A percentile compares a stretch with the other conserved stretches of the same genome.
These are phyloP conservation scores for Oxyria digyna DNA, from an alignment of 148 eudicot genomes.

Conservation along the genomic window DNA sequence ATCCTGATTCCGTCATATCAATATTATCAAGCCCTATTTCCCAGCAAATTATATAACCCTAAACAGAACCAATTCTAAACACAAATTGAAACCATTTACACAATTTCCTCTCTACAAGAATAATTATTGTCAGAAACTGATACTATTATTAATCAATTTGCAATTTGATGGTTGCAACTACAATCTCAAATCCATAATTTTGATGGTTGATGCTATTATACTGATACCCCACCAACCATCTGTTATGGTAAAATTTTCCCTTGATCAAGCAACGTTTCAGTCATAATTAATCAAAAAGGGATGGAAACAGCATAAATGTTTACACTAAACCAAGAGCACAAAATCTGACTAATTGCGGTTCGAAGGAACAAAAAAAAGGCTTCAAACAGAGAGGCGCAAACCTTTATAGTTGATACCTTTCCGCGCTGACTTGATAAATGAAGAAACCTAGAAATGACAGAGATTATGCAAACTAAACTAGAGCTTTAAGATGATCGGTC, in stretches of 20 bases:
- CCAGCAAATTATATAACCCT: no score
- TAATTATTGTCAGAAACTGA: background rate
- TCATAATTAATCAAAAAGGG: background rate
- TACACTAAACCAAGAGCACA: background rate
- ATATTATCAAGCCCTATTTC: no score
- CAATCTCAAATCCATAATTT: background rate
- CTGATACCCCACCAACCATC: background rate
- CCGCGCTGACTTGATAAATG: background rate
- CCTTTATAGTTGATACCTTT: background rate
- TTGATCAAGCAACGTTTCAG: background rate
- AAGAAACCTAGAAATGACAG: background rate
- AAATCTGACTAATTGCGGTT: background rate
- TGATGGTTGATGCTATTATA: no score
- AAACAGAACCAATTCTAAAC: background rate
- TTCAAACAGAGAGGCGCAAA: background rate
- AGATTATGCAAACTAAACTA: background rate
- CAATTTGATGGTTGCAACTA: background rate
- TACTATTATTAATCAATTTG: background rate
- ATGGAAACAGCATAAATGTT: background rate
- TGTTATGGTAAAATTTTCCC: background rate
- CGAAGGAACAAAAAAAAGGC: background rate
- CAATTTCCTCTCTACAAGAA: background rate
- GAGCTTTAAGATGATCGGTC: background rate
- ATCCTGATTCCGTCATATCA: no score
- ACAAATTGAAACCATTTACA: background rate